Percentiles rank a stretch among this genome's conserved stretches.
Conservation (phyloP, 352 stramenopile species). For the Pythium aquatile region DNA sequence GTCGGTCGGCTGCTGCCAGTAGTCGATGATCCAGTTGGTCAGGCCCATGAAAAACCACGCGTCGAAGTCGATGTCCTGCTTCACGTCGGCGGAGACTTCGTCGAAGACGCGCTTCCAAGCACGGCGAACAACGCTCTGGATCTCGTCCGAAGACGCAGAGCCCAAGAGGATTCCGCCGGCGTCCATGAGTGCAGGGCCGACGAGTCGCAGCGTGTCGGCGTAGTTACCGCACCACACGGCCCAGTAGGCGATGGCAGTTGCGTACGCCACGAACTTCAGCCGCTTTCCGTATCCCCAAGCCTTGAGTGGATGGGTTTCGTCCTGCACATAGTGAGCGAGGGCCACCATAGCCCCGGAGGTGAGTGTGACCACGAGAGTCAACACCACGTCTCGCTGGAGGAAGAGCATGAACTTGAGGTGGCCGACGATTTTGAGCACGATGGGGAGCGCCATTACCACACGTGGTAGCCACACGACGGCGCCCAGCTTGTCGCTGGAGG, state of each 20-base stretch:
- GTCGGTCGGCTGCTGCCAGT: slow-evolving; percentile 79
- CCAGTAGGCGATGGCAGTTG: slow-evolving; percentile 56
- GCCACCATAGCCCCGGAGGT: slow-evolving; percentile 28
- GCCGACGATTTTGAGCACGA: slow-evolving; percentile 69
- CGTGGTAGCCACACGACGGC: slow-evolving; percentile 54
- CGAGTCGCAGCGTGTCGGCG: slow-evolving; percentile 43
- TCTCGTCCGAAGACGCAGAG: slow-evolving; percentile 40
- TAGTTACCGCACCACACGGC: slow-evolving; percentile 51
- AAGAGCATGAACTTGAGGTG: slow-evolving; percentile 77
- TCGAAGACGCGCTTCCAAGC: slow-evolving; percentile 50
- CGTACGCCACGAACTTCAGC: slow-evolving; percentile 66
- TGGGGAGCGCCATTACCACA: slow-evolving; percentile 47
- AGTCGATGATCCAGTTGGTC: slow-evolving; percentile 69
- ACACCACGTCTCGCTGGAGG: slow-evolving; percentile 49
- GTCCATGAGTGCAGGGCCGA: slow-evolving; percentile 64
- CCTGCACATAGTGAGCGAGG: background rate
- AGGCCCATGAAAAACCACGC: slow-evolving; percentile 68
- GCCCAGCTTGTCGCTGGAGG: slow-evolving; percentile 65
- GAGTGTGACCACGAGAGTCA: slow-evolving; percentile 37
- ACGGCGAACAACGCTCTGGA: slow-evolving; percentile 39
- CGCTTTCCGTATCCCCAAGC: slow-evolving; percentile 63
- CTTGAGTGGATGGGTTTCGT: slow-evolving; percentile 28
- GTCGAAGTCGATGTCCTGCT: slow-evolving; percentile 66
- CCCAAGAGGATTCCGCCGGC: slow-evolving; percentile 58
- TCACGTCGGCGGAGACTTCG: slow-evolving; percentile 49